These are phyloP conservation scores for Warburgia ugandensis DNA, from an alignment of 164 flowering plant genomes.

Conservation along the genomic window DNA sequence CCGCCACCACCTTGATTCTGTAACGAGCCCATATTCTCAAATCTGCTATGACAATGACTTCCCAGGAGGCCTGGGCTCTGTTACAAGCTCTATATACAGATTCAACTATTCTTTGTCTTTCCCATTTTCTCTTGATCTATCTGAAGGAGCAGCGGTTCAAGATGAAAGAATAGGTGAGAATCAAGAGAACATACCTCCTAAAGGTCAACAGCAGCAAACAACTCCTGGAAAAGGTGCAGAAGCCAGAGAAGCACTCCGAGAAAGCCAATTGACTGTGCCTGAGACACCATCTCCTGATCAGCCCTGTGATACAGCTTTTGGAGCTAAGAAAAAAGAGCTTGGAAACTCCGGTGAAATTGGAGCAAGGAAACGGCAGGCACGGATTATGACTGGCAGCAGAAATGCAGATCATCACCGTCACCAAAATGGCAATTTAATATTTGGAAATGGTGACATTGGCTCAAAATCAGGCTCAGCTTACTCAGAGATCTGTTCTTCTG, in stretches of 20 bases:
- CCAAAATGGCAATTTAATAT: slow-evolving; percentile 37
- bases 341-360: slow-evolving; percentile 56
- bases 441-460: slow-evolving; percentile 41
- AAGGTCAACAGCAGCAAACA: slow-evolving; percentile 44
- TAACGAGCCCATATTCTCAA: slow-evolving; percentile 90
- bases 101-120: slow-evolving; percentile 35
- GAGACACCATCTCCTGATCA: slow-evolving; percentile 99
- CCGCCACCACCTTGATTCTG: slow-evolving; percentile 92
- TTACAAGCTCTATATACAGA: slow-evolving; percentile 21
- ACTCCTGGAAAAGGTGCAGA: slow-evolving; percentile 74
- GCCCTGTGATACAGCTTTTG: slow-evolving; percentile 49
- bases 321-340: slow-evolving; percentile 47
- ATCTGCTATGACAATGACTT: slow-evolving; percentile 64
- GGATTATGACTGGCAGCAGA: slow-evolving; percentile 36
- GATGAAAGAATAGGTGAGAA: slow-evolving; percentile 29
- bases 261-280: slow-evolving; percentile 80
- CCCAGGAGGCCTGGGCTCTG: slow-evolving; percentile 33
- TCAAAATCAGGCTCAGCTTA: slow-evolving; percentile 70
- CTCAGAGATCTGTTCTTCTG: slow-evolving; percentile 64
- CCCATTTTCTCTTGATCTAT: slow-evolving; percentile 55
- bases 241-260: slow-evolving; percentile 50
- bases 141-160: slow-evolving; percentile 31
- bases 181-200: slow-evolving; percentile 82
- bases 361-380: slow-evolving; percentile 53
- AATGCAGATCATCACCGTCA: slow-evolving; percentile 30